Conservation (phyloP, 192 early-diverging fungal species). For the Anaeromyces robustus region DNA sequence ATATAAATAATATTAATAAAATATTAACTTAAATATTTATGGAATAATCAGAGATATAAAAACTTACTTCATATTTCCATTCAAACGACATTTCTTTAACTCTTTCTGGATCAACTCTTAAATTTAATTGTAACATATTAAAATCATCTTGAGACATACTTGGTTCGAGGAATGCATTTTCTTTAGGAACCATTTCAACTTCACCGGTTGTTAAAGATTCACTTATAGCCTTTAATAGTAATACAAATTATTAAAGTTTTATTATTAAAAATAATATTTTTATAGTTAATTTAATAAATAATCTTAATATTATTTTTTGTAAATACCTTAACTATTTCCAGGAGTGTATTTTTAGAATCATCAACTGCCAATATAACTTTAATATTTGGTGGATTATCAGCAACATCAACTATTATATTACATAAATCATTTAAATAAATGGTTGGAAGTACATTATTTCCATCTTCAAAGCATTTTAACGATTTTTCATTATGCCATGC, state of each 20-base stretch:
- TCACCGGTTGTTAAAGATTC: conserved; percentile 29
- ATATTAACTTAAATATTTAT: neutral
- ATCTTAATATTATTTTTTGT: too few species aligned
- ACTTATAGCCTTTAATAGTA: conserved; percentile 23
- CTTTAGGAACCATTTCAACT: conserved; percentile 30
- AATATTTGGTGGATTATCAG: conserved; percentile 26
- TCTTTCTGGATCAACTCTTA: conserved; percentile 34
- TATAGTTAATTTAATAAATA: too few species aligned
- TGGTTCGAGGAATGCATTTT: conserved; percentile 30
- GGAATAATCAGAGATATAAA: neutral
- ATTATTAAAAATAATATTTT: too few species aligned
- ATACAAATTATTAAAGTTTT: too few species aligned
- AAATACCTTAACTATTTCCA: conserved; percentile 33
- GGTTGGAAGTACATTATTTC: conserved; percentile 29
- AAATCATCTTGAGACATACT: conserved; percentile 28
- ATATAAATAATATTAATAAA: neutral
- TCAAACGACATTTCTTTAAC: conserved; percentile 37
- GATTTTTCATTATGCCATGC: conserved; percentile 40
- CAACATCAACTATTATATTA: conserved; percentile 34
- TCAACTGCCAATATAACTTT: conserved; percentile 44
- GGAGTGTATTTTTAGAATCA: conserved; percentile 28
- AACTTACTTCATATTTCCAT: conserved; percentile 39
- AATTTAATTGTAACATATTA: conserved; percentile 35
- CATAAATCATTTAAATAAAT: conserved; percentile 40
- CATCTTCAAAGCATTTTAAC: conserved; percentile 36